Evolutionary conservation across 495 filamentous ascomycete species (phyloP).

Genomic region (Penicillium psychrofluorescens): DNA sequence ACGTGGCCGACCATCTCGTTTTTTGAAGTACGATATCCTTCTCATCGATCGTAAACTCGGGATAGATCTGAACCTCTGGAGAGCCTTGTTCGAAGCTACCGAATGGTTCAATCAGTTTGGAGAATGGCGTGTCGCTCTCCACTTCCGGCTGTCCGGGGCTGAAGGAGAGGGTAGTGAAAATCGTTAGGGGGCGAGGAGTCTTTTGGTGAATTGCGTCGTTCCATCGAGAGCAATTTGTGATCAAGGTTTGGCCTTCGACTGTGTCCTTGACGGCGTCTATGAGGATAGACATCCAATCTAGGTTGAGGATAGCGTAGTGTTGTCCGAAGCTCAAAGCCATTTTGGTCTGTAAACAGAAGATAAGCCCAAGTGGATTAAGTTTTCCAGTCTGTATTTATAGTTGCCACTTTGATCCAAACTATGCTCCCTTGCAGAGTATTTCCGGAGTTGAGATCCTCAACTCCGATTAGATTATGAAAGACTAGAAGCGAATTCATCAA

Average conservation of each 20-base stretch:
- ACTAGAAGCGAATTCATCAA: no score
- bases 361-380: not conserved
- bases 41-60: conserved; percentile 20
- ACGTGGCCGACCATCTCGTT: conserved; percentile 34
- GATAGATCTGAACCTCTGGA: conserved; percentile 18
- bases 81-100: conserved; percentile 10
- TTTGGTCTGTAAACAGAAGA: not conserved
- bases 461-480: no score
- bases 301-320: conserved; percentile 36
- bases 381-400: no score
- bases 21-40: conserved; percentile 34
- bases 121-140: conserved; percentile 23
- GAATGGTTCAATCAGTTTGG: conserved; percentile 15
- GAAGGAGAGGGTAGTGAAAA: conserved; percentile 37
- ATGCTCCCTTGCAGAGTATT: no score
- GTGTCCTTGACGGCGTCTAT: conserved; percentile 22
- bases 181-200: conserved; percentile 20
- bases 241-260: conserved; percentile 16
- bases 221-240: conserved; percentile 19
- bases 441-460: no score
- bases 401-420: no score
- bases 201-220: conserved; percentile 32
- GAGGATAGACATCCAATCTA: conserved; percentile 36
- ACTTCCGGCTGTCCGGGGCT: conserved; percentile 22
- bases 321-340: conserved; percentile 20